Base-by-base conservation (phyloP, 495 filamentous ascomycete species). In the Penicillium pancosmium region DNA sequence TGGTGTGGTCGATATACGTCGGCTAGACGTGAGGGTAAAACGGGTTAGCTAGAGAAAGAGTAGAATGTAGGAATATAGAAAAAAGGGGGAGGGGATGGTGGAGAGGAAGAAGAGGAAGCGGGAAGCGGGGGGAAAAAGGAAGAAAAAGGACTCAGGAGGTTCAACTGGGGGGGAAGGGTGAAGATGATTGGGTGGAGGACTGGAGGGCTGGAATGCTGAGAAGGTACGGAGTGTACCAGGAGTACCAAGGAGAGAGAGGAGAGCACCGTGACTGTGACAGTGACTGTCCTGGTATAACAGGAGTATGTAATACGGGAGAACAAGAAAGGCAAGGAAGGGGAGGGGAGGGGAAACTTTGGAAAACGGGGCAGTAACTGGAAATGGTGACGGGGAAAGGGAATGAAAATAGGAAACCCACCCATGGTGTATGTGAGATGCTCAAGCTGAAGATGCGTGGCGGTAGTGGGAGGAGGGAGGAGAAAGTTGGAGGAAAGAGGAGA, bases 1-100 rank as follows among this genome's bases (percentile, higher is more conserved):
- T 78, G 76, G 64, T 74, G 76, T 62, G 81, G 81, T 43, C 81
- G 81, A 72, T 83, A 83, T 41, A 82, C 77, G 79, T 83, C 81
- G 64, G 78, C 80, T 79, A 68, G 64, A 31, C 46, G 51, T 54
- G 59, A 58, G 50, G 52, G 71, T 52, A 64, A 64, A 67, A 38
- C 13, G 13, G 54, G 57, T 44, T 55, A 57, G 59, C 57, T 65
- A 73, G 62, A 57, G 64, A 67, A 64, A 61, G 18, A 31, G 57
- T 47, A 63, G 50, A 65, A 58, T 50, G 51, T 46, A 55, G 54
- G 52, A 52, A 47, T 52, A 50, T 25, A 55, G 55, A 60, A 54
- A 50, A 52, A 52, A 36, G 61, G 67, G 59, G 35, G 52, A 36
- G 61, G 67, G 59, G 35, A 41, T 44, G 49, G 27, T 40, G 40